A percentile compares a stretch with the other conserved stretches of the same genome.
phyloP scores from a whole-genome alignment of 495 filamentous ascomycete genomes.

The Clavariopsis aquatica region DNA sequence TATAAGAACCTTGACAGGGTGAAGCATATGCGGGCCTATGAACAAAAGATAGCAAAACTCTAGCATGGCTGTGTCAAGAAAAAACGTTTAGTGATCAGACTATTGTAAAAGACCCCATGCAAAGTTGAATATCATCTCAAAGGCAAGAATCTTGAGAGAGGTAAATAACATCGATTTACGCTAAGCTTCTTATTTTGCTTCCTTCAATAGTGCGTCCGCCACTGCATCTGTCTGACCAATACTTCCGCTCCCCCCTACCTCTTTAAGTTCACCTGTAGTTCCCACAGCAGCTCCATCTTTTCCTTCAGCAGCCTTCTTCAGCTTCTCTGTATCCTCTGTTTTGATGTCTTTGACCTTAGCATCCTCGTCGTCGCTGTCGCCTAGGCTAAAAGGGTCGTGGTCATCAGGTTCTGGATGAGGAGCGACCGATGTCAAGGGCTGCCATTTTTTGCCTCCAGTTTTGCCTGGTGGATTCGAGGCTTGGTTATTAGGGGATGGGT shows the following conservation, averaged over 20 bases:
- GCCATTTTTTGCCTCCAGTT: conserved; percentile 80
- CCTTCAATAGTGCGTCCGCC: conserved; percentile 49
- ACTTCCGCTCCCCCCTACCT: conserved; percentile 44
- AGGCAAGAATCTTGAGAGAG: no score
- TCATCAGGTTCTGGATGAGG: conserved; percentile 80
- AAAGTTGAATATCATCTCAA: no score
- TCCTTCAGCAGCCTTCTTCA: conserved; percentile 65
- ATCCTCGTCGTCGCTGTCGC: conserved; percentile 94
- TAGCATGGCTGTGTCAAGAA: no score
- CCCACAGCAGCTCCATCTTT: conserved; percentile 11
- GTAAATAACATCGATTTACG: no score
- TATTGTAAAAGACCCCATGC: no score
- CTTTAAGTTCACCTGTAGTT: conserved; percentile 44
- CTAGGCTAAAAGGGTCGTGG: conserved; percentile 93
- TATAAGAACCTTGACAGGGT: no score
- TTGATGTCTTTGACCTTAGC: conserved; percentile 64
- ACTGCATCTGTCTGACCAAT: conserved; percentile 50
- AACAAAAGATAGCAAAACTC: no score
- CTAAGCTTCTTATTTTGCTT: conserved; percentile 22
- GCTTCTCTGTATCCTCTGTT: conserved; percentile 65
- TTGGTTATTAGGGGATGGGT: conserved; percentile 48
- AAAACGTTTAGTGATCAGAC: no score
- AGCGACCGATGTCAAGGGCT: conserved; percentile 83
- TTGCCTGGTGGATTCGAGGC: conserved; percentile 45
- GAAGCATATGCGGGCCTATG: no score